These are phyloP conservation scores for Didymella keratinophila DNA, from an alignment of 2,329 filamentous ascomycete genomes.

Conservation along the genomic window DNA sequence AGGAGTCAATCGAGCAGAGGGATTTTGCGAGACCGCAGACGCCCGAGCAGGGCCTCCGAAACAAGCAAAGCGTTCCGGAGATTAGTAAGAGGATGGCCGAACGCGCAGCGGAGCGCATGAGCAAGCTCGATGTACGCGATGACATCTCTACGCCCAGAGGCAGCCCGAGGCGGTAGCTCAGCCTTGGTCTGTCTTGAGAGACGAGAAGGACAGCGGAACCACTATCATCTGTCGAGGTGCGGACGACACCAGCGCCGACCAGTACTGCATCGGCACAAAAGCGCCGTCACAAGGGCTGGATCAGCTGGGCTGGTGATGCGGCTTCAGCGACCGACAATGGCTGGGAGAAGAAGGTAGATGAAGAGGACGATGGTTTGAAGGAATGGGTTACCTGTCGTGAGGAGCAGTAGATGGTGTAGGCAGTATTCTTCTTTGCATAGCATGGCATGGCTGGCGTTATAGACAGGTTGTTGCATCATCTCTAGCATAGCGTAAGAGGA, in stretches of 20 bases:
- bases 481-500: neutral
- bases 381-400: neutral
- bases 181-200: neutral
- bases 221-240: no score
- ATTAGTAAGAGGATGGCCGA: slow-evolving; percentile 22
- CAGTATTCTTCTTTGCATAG: neutral
- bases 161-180: slow-evolving; percentile 23
- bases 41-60: slow-evolving; percentile 11
- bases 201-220: no score
- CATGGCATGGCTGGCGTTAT: neutral
- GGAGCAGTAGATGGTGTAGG: neutral
- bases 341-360: no score
- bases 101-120: slow-evolving; percentile 23
- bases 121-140: slow-evolving; percentile 29
- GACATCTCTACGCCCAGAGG: slow-evolving; percentile 31
- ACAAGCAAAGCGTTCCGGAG: slow-evolving; percentile 10
- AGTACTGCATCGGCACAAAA: no score
- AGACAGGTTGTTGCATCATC: neutral
- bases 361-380: neutral
- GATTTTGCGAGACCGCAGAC: slow-evolving; percentile 11
- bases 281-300: no score
- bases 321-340: no score
- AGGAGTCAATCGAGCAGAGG: slow-evolving; percentile 7
- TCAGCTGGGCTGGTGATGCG: no score
- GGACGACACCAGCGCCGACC: no score